Conservation (phyloP, 352 stramenopile genomes). For the Plasmopara viticola region DNA sequence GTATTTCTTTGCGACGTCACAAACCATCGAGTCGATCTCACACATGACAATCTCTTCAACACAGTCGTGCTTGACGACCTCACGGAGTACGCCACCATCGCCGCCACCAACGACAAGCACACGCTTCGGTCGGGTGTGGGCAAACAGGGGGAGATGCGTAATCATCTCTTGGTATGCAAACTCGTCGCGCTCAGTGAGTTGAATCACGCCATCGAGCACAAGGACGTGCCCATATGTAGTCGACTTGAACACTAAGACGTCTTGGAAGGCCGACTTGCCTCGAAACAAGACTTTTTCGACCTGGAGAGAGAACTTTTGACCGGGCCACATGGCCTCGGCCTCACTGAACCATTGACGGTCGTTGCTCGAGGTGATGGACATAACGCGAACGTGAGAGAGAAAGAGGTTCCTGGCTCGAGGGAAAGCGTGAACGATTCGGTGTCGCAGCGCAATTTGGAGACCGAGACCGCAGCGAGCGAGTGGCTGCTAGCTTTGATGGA, state of each 20-base stretch:
- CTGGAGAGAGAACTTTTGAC: slow-evolving; percentile 89
- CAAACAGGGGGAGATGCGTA: slow-evolving; percentile 95
- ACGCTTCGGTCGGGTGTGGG: slow-evolving; percentile 92
- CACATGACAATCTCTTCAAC: slow-evolving; percentile 97
- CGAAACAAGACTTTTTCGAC: slow-evolving; percentile 93
- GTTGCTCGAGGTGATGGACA: slow-evolving; percentile 27
- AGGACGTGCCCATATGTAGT: slow-evolving; percentile 96
- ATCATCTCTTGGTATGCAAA: slow-evolving; percentile 99
- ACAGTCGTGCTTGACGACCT: slow-evolving; percentile 90
- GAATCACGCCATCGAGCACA: slow-evolving; percentile 99
- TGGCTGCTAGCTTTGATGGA: too few species aligned
- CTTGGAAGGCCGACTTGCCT: slow-evolving; percentile 95
- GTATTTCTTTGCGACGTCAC: slow-evolving; percentile 93
- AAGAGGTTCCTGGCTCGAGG: slow-evolving; percentile 5
- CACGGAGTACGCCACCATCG: slow-evolving; percentile 95
- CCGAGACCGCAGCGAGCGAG: too few species aligned
- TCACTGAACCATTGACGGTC: slow-evolving; percentile 92
- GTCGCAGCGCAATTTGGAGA: not conserved
- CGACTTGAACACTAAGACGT: slow-evolving; percentile 99
- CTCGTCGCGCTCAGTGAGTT: slow-evolving; percentile 98
- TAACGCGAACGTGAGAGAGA: slow-evolving; percentile 8
- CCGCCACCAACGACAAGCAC: slow-evolving; percentile 97
- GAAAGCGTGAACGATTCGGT: slow-evolving; percentile 6
- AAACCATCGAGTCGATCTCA: slow-evolving; percentile 98
- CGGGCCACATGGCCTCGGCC: slow-evolving; percentile 92